Percentiles rank a stretch among this genome's conserved stretches.
Conservation (phyloP, 1,139 yeast species). For the Hemisphaericaspora subhashii region DNA sequence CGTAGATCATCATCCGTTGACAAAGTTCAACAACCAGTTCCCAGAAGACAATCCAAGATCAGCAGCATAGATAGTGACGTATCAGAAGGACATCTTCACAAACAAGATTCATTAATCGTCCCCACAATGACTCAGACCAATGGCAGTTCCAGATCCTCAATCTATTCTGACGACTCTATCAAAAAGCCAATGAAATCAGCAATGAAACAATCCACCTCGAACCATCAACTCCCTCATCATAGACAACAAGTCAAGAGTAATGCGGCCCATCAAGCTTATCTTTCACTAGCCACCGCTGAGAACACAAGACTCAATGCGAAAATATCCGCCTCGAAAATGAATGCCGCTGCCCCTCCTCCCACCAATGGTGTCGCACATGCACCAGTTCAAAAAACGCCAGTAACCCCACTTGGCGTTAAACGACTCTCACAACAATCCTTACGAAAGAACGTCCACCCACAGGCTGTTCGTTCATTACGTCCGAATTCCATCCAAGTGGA, state of each 20-base stretch:
- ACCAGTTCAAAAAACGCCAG: constrained; percentile 8
- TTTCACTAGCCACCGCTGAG: constrained; percentile 73
- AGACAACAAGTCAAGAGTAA: constrained; percentile 17
- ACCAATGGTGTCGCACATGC: constrained; percentile 4
- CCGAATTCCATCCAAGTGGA: constrained; percentile 31
- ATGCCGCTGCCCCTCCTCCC: constrained; percentile 7
- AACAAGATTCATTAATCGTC: constrained; percentile 9
- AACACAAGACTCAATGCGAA: constrained; percentile 72
- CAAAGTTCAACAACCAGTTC: constrained; percentile 1
- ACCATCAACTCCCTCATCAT: constrained; percentile 6
- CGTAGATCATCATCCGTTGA: background rate
- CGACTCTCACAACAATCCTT: constrained; percentile 35
- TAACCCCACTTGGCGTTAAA: no score
- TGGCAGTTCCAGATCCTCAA: constrained; percentile 32
- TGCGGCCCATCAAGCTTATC: constrained; percentile 62
- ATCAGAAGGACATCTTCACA: constrained; percentile 19
- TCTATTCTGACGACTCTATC: constrained; percentile 29
- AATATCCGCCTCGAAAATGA: constrained; percentile 36
- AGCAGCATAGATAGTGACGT: constrained; percentile 4
- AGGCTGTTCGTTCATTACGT: constrained; percentile 30
- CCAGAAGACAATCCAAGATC: constrained; percentile 13
- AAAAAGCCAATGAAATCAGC: constrained; percentile 62
- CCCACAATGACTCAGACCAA: constrained; percentile 6
- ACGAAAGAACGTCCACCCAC: constrained; percentile 26
- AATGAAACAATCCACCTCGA: constrained; percentile 47